Evolutionary conservation across 2,329 filamentous ascomycete species (phyloP).

Genomic region (Eurotiales sp.): DNA sequence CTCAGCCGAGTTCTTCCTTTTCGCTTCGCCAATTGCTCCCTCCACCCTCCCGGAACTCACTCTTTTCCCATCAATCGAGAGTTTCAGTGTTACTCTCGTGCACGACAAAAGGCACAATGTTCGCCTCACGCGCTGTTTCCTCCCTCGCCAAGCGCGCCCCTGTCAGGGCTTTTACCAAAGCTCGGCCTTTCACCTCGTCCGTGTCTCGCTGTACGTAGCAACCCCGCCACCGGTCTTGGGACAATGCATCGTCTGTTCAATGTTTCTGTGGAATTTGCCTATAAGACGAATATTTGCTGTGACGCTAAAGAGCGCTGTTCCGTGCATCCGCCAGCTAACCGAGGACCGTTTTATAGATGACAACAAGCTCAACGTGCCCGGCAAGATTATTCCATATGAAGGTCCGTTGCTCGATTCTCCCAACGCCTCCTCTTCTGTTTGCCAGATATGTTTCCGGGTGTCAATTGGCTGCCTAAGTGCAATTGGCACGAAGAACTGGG

Average conservation of each 20-base stretch:
- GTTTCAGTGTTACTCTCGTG: not conserved
- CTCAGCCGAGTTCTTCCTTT: constrained; percentile 9
- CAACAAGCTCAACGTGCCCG: constrained; percentile 37
- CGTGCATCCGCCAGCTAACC: constrained; percentile 2
- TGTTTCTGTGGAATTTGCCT: not conserved
- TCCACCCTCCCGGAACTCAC: constrained; percentile 1
- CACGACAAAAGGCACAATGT: constrained; percentile 37
- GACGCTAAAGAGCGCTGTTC: not conserved
- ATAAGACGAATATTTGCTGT: not conserved
- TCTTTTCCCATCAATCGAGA: not conserved
- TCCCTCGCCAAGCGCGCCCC: constrained; percentile 45
- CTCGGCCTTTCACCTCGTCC: constrained; percentile 44
- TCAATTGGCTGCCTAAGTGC: not conserved
- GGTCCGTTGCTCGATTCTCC: constrained; percentile 30
- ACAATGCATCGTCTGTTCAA: not conserved
- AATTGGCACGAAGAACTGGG: no score
- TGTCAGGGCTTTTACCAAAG: constrained; percentile 36
- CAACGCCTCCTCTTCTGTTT: not conserved
- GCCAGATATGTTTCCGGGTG: not conserved
- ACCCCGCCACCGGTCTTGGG: not conserved
- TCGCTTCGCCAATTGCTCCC: constrained; percentile 14
- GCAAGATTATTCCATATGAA: constrained; percentile 44
- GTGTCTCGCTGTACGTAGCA: constrained; percentile 46
- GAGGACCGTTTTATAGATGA: constrained; percentile 22
- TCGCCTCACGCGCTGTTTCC: constrained; percentile 45